Percentiles rank a stretch among this genome's conserved stretches.
phyloP scores from a whole-genome alignment of 306 rosid genomes.

The Trifolium dubium region DNA sequence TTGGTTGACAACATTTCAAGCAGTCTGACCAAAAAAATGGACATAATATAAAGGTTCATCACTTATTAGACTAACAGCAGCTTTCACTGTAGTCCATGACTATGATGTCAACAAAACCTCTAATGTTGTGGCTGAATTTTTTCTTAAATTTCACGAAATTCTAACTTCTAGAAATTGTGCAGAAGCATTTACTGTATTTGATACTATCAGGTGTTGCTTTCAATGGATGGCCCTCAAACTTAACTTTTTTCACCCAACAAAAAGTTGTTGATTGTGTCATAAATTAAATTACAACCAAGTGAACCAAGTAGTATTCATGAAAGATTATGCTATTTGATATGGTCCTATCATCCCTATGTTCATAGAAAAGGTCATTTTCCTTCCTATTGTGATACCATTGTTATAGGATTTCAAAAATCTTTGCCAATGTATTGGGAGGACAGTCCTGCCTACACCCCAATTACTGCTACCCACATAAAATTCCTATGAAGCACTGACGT shows the following conservation, averaged over 20 bases:
- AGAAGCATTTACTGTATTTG: not conserved
- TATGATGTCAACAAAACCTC: conserved; percentile 6
- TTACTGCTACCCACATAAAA: too few species aligned
- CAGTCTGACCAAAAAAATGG: not conserved
- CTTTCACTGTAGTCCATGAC: not conserved
- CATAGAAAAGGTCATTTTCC: too few species aligned
- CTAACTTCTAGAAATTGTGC: conserved; percentile 6
- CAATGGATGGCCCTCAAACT: not conserved
- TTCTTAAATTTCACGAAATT: not conserved
- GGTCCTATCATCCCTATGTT: too few species aligned
- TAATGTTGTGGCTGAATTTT: conserved; percentile 9
- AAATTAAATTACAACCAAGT: too few species aligned
- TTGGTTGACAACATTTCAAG: conserved; percentile 1
- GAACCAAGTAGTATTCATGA: too few species aligned
- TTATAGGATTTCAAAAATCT: too few species aligned
- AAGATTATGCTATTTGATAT: too few species aligned
- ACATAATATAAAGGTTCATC: conserved; percentile 3
- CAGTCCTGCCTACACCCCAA: not conserved
- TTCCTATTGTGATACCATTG: too few species aligned
- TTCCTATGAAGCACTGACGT: not conserved
- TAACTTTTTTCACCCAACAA: not conserved
- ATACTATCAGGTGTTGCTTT: not conserved
- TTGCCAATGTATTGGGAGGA: not conserved
- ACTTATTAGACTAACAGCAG: not conserved
- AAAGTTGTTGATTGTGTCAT: not conserved